Evolutionary conservation across 441 rosid genomes (phyloP).

Genomic region (Gossypium schwendimanii): DNA sequence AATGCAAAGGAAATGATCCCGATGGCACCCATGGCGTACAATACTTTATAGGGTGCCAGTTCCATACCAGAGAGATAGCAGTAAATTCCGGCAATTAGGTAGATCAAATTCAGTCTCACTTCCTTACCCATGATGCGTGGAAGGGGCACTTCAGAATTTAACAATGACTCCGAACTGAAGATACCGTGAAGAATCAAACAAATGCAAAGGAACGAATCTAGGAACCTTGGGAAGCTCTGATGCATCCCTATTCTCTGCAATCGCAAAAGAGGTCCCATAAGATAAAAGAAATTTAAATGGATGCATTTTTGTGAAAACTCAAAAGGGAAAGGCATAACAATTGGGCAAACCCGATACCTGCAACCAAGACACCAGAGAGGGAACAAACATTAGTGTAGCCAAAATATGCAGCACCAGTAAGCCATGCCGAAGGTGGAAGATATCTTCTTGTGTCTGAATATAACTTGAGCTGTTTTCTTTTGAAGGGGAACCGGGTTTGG

Average conservation of each 20-base stretch:
- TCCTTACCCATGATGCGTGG: conserved; percentile 40
- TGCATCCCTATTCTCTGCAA: conserved; percentile 80
- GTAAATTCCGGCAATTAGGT: conserved; percentile 62
- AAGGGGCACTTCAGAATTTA: conserved; percentile 42
- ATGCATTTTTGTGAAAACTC: background rate
- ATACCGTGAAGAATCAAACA: conserved; percentile 75
- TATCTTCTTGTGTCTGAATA: conserved; percentile 73
- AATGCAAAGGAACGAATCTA: conserved; percentile 65
- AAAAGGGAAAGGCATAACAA: background rate
- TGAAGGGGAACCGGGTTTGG: conserved; percentile 29
- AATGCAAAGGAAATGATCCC: conserved; percentile 49
- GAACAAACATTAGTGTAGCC: conserved; percentile 75
- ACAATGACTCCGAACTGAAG: conserved; percentile 55
- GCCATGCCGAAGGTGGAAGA: conserved; percentile 78
- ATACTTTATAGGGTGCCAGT: conserved; percentile 69
- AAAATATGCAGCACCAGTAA: conserved; percentile 71
- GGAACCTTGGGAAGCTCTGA: conserved; percentile 74
- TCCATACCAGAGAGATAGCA: conserved; percentile 68
- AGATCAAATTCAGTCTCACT: conserved; percentile 46
- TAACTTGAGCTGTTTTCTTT: conserved; percentile 44
- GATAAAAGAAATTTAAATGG: background rate
- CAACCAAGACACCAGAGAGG: conserved; percentile 83
- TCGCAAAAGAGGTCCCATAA: background rate
- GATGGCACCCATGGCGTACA: conserved; percentile 68
- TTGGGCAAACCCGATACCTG: conserved; percentile 45